Evolutionary conservation across 2,329 filamentous ascomycete genomes (phyloP), one percentile per base, ranked within the genome.

Genomic region (Pseudogymnoascus sp.): DNA sequence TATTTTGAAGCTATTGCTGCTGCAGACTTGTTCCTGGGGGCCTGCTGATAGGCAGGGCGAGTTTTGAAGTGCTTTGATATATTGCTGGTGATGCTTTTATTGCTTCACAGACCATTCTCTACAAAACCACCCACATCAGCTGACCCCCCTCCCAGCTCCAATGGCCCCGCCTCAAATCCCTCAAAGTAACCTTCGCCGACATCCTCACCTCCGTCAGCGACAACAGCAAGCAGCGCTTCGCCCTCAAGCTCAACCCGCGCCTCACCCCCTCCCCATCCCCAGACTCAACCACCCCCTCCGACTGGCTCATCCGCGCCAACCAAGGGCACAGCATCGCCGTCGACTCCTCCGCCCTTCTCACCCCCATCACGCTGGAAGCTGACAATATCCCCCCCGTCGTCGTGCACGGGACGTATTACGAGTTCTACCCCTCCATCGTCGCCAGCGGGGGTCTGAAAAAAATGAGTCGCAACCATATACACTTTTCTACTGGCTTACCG

Each of bases 211-310:
- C 88, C 14, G 92, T 97, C 11, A 76, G 79, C 13, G 83, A 83
- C 60, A 96, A 92, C 73, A 90, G 93, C 72, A 99, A 99, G 79
- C 90, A 97, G 76, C 90, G 95, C 41, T 99, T 96, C 79, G 85
- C 87, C 1, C 81, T 98, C 72, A 87, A 92, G 62, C 83, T 83
- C 54, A 82, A 78, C 67, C 71, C 73, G 13, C 54, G 68, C 3
- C 66, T 72, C n/a, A 25, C 43, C 13, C 23, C 65, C 8, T 67
- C 68, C 21, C 69, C 68, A 8, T 61, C 68, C 64, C 71, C 63
- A 34, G 68, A 69, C 0, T 73, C 72, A 4, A 66, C 67, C 28
- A 68, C 67, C 45, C 65, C 70, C 6, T 69, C 74, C 14, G 79
- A 89, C 61, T 97, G 88, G 79, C 81, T 96, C 34, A 97, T 99